Evolutionary conservation across 805 yeast genomes (phyloP), one percentile per base, ranked within the genome.

Genomic region (Saturnispora saitoi): DNA sequence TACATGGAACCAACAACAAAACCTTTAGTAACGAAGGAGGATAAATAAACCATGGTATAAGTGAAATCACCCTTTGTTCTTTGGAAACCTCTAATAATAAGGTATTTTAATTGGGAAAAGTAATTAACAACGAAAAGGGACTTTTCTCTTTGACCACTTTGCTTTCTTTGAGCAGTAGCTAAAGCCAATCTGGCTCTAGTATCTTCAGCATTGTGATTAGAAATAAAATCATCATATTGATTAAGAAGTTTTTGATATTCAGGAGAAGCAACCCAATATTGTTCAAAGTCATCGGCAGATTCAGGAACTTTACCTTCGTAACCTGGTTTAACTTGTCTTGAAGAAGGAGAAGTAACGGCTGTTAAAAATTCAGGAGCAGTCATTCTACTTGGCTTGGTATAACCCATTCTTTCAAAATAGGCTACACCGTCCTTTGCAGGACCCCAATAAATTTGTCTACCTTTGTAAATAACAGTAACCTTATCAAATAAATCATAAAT

Each of bases 281-380:
- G 61, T 61, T 80, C 82, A 55, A 80, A 80, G 53, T 80, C 85
- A 19, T 65, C 63, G 26, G 83, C 71, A 24, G 81, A 68, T 48
- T 70, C 67, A 30, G 86, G 86, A 32, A 80, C 78, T 51, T 67
- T 71, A 38, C 67, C 66, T 59, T 78, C 83, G 56, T 54, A 78
- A 17, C 84, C 86, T 12, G 72, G 71, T 53, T 62, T 67, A 39
- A 67, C 55, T 30, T 67, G 59, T 67, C 85, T 72, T 53, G 80
- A 83, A 31, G 73, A 76, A 32, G 81, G 84, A 58, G 80, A 81
- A 14, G 86, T 81, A 48, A 80, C 76, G 9, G 86, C 78, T 22
- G 86, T 81, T 59, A 81, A 74, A 58, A 70, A 81, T 62, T 81
- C 86, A 14, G 86, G 81, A 30, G 86, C 78, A 12, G 84, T 77